These are phyloP conservation scores for Penicillium manginii DNA, from an alignment of 495 filamentous ascomycete species.

Conservation along the genomic window DNA sequence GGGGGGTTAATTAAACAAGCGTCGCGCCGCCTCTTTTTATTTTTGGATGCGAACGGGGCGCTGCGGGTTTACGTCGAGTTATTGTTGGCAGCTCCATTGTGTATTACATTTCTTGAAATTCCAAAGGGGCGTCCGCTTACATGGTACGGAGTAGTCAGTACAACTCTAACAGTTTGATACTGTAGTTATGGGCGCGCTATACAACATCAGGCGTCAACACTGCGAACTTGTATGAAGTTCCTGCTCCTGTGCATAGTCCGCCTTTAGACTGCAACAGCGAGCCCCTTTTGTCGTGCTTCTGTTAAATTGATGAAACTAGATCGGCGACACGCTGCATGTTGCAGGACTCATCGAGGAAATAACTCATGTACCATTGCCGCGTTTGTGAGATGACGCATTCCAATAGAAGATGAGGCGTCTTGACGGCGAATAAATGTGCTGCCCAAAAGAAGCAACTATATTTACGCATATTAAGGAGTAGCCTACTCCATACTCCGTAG, in stretches of 20 bases:
- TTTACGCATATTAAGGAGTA: background rate
- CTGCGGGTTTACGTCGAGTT: conserved; percentile 1
- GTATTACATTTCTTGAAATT: background rate
- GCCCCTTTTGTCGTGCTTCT: background rate
- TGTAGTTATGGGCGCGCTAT: background rate
- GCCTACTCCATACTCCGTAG: background rate
- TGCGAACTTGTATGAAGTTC: background rate
- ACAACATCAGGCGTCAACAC: background rate
- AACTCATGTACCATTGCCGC: conserved; percentile 14
- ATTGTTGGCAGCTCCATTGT: background rate
- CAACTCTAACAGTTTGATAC: background rate
- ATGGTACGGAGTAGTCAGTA: no score
- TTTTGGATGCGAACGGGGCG: conserved; percentile 1
- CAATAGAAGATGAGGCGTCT: conserved; percentile 9
- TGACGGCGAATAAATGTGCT: background rate
- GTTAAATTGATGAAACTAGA: conserved; percentile 18
- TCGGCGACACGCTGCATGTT: conserved; percentile 17
- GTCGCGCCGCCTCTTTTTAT: conserved; percentile 5
- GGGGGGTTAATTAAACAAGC: conserved; percentile 2
- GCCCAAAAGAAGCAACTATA: conserved; percentile 6
- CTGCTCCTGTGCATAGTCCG: conserved; percentile 5
- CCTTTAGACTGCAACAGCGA: background rate
- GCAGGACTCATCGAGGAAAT: conserved; percentile 17
- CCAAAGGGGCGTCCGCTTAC: background rate
- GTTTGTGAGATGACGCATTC: conserved; percentile 21